Evolutionary conservation across 768 basidiomycete species (phyloP).

Genomic region (Pisolithus microcarpus): DNA sequence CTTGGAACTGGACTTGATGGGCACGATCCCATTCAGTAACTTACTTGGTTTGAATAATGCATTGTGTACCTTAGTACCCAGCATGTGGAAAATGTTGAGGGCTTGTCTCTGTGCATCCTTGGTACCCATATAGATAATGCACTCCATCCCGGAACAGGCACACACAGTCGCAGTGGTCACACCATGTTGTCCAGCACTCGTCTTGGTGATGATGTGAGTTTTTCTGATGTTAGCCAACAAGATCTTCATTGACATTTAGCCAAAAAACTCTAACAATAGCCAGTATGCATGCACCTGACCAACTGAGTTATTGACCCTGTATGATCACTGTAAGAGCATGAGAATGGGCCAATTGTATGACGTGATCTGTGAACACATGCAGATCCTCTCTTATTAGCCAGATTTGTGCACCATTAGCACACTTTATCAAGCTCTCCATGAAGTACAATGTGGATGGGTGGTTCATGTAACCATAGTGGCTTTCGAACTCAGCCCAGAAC

Average conservation of each 20-base stretch:
- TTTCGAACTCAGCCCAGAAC: constrained; percentile 88
- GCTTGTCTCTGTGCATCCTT: constrained; percentile 96
- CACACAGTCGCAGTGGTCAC: constrained; percentile 96
- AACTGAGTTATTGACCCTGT: constrained; percentile 98
- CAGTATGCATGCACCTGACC: constrained; percentile 60
- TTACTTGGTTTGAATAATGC: not conserved
- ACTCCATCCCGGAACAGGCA: constrained; percentile 91
- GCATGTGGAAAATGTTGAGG: constrained; percentile 97
- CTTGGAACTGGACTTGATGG: constrained; percentile 88
- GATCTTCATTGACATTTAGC: constrained; percentile 46
- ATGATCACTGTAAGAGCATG: constrained; percentile 59
- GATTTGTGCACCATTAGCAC: constrained; percentile 89
- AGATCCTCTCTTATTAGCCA: constrained; percentile 97
- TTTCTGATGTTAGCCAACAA: constrained; percentile 94
- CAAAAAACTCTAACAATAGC: not conserved
- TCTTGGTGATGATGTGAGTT: constrained; percentile 96
- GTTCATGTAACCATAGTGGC: constrained; percentile 90
- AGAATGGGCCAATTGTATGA: constrained; percentile 1
- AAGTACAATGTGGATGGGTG: constrained; percentile 87
- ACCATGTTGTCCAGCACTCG: constrained; percentile 97
- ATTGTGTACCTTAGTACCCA: constrained; percentile 71
- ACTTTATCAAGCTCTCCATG: constrained; percentile 83
- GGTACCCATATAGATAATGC: constrained; percentile 95
- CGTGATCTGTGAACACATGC: constrained; percentile 33
- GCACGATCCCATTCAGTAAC: constrained; percentile 34